Evolutionary conservation across 768 basidiomycete species (phyloP).

Genomic region (Trichaptum fuscoviolaceum): DNA sequence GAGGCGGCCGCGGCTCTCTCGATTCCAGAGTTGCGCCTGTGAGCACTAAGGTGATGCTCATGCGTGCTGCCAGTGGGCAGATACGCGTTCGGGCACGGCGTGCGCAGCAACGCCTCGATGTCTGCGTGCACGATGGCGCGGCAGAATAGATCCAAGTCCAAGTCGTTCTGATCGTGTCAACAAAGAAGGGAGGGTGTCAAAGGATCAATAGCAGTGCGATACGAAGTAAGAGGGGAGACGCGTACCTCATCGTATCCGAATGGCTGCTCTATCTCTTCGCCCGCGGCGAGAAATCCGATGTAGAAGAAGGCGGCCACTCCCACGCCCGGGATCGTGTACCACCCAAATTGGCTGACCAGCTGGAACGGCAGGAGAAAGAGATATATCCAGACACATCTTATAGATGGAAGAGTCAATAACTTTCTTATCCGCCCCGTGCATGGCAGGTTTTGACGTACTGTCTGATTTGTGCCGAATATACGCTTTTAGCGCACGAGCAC

Average conservation of each 20-base stretch:
- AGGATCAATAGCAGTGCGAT: slow-evolving; percentile 4
- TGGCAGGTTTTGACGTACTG: slow-evolving; percentile 16
- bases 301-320: slow-evolving; percentile 65
- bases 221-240: neutral
- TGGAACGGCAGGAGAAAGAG: slow-evolving; percentile 78
- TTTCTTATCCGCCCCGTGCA: neutral
- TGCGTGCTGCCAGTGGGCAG: slow-evolving; percentile 30
- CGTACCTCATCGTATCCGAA: slow-evolving; percentile 39
- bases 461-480: slow-evolving; percentile 62
- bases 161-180: slow-evolving; percentile 45
- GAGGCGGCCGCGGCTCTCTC: neutral
- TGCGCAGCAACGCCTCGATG: slow-evolving; percentile 45
- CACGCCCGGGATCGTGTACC: slow-evolving; percentile 63
- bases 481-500: slow-evolving; percentile 29
- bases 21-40: neutral
- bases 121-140: slow-evolving; percentile 51
- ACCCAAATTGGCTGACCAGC: slow-evolving; percentile 53
- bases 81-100: slow-evolving; percentile 48
- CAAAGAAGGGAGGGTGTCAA: slow-evolving; percentile 1
- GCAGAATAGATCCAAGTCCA: slow-evolving; percentile 64
- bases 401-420: neutral
- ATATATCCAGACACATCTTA: slow-evolving; percentile 63
- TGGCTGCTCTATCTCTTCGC: slow-evolving; percentile 65
- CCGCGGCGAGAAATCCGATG: slow-evolving; percentile 70
- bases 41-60: neutral